phyloP scores from a whole-genome alignment of 768 basidiomycete genomes.

The Agaricus blazei region DNA sequence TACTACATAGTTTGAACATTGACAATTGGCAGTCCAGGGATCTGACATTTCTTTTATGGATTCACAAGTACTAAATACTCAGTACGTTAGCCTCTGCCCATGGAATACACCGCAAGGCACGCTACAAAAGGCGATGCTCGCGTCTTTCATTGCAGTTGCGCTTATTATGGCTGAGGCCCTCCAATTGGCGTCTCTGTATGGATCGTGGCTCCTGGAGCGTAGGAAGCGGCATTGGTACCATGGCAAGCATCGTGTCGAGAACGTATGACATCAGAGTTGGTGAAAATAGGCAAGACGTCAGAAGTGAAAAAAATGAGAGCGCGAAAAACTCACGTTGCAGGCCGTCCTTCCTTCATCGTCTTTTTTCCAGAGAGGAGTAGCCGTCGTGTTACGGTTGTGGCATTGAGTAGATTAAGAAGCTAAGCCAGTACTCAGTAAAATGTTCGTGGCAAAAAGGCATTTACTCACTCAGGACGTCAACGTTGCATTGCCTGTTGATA shows the following conservation, averaged over 20 bases:
- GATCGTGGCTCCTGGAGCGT: not conserved
- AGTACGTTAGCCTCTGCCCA: too few species aligned
- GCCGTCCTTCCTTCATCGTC: slow-evolving; percentile 90
- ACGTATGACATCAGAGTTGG: slow-evolving; percentile 89
- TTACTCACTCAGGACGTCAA: slow-evolving; percentile 67
- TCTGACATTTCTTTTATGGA: too few species aligned
- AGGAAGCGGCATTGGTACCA: slow-evolving; percentile 18
- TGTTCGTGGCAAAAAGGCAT: slow-evolving; percentile 7
- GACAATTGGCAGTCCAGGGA: too few species aligned
- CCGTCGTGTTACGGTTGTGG: slow-evolving; percentile 86
- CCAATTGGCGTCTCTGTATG: slow-evolving; percentile 26
- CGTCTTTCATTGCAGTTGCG: too few species aligned
- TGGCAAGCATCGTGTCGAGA: slow-evolving; percentile 77
- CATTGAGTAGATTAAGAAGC: slow-evolving; percentile 57
- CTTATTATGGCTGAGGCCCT: slow-evolving; percentile 14
- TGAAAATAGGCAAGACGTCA: slow-evolving; percentile 57
- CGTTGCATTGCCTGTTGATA: slow-evolving; percentile 62
- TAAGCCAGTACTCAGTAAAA: slow-evolving; percentile 1
- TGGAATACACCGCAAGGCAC: too few species aligned
- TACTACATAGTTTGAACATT: too few species aligned
- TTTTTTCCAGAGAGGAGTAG: slow-evolving; percentile 86
- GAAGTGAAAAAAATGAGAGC: not conserved
- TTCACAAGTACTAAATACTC: too few species aligned
- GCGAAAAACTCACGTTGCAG: slow-evolving; percentile 70
- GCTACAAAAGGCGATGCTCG: too few species aligned